phyloP scores from a whole-genome alignment of 176 grass and related monocot genomes.

The Bonia amplexicaulis region DNA sequence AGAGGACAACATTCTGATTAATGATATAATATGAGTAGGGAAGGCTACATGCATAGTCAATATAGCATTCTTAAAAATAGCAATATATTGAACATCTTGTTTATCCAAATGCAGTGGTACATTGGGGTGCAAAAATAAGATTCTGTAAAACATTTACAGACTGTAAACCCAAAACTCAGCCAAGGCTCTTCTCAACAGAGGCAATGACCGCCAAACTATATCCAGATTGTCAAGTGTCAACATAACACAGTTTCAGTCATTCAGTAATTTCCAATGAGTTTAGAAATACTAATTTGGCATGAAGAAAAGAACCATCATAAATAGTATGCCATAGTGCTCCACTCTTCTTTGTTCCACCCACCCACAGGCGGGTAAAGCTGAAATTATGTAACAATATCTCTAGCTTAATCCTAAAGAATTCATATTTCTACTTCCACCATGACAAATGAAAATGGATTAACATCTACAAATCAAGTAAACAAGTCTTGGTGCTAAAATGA shows the following conservation, averaged over 20 bases:
- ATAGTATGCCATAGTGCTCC: neutral
- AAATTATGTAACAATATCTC: neutral
- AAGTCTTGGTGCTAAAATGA: neutral
- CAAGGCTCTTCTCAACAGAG: neutral
- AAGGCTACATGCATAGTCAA: neutral
- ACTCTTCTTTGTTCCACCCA: constrained; percentile 5
- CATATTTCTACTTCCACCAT: constrained; percentile 8
- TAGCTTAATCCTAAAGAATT: neutral
- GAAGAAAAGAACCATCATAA: constrained; percentile 3
- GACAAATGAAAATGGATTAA: neutral
- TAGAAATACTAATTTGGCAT: neutral
- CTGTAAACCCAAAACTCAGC: constrained; percentile 9
- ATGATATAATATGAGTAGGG: neutral
- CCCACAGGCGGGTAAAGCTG: neutral
- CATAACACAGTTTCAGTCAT: neutral
- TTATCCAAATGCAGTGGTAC: neutral
- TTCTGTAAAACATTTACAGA: neutral
- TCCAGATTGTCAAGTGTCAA: neutral
- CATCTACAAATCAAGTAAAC: neutral
- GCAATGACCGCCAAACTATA: neutral
- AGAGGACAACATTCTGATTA: constrained; percentile 15
- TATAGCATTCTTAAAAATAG: constrained; percentile 4
- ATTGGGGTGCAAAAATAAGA: neutral
- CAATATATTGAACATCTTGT: constrained; percentile 9
- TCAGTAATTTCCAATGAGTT: neutral